These are phyloP conservation scores for Yarrowia sp. DNA, from an alignment of 805 yeast genomes.

Conservation along the genomic window DNA sequence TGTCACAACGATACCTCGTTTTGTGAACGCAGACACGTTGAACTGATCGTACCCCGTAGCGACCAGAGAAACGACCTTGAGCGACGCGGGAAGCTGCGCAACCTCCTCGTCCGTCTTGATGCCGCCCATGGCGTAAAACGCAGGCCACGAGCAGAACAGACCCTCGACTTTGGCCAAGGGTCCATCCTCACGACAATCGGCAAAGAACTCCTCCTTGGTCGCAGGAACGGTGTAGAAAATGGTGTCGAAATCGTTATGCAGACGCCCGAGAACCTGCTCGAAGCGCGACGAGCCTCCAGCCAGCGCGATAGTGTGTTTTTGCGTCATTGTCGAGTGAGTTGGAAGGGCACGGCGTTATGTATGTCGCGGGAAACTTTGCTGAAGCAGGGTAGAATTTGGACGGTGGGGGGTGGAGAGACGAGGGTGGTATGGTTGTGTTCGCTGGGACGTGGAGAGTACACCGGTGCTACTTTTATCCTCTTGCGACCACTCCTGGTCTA, in stretches of 20 bases:
- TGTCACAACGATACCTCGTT: conserved; percentile 52
- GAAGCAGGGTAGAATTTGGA: too few species aligned
- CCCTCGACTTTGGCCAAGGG: conserved; percentile 48
- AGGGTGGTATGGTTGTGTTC: too few species aligned
- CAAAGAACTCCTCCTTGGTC: conserved; percentile 41
- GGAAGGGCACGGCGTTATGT: too few species aligned
- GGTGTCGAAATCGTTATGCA: conserved; percentile 23
- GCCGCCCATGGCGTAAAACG: conserved; percentile 41
- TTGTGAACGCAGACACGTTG: conserved; percentile 46
- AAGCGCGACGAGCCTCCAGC: conserved; percentile 10
- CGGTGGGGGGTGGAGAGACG: too few species aligned
- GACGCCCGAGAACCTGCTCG: not conserved
- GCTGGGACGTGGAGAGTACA: too few species aligned
- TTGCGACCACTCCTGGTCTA: too few species aligned
- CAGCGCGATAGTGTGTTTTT: not conserved
- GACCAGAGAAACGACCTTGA: conserved; percentile 53
- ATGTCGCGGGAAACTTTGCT: too few species aligned
- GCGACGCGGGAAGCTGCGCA: conserved; percentile 47
- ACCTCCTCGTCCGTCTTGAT: conserved; percentile 37
- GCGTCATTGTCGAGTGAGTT: not conserved
- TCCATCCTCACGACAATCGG: conserved; percentile 41
- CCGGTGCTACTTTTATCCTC: too few species aligned
- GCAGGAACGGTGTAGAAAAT: conserved; percentile 28
- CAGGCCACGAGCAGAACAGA: conserved; percentile 55
- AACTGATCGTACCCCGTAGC: conserved; percentile 62